Evolutionary conservation across 495 filamentous ascomycete genomes (phyloP), one percentile per base, ranked within the genome.

Genomic region (Pseudomonodictys pantanalensis): DNA sequence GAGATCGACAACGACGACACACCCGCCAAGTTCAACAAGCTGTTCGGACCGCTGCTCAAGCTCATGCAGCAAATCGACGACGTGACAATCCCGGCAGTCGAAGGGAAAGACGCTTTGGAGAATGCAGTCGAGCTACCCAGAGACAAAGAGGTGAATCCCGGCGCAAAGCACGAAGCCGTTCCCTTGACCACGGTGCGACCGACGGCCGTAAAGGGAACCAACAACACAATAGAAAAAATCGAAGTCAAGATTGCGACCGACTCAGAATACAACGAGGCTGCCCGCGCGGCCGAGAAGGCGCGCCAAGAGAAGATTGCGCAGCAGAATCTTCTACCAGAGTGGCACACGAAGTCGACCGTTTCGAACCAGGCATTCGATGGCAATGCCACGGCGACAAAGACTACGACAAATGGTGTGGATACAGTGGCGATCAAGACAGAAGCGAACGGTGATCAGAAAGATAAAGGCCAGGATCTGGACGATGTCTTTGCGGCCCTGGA

Each of bases 311-410:
- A 82, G 46, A 71, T 92, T 58, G 86, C 88, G 44, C 79, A 82
- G 62, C 88, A 95, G 72, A 99, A 99, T 60, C 84, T 83, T 3
- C 75, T 99, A 33, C 93, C 93, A 0, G 78, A 85, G 10, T 97
- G 95, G 91, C 91, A 96, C 68, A 89, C 87, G 1, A 84, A 89
- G 44, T 91, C 86, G 43, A 96, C 92, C 1, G 89, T 99, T 39
- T 74, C 77, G 4, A 74, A 76, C 69, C 35, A 63, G 33, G 45
- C 43, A 2, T 69, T 56, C 22, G n/a, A 50, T 25, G 54, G 54
- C 3, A 61, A 46, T 10, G 63, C 56, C 3, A 69, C 18, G n/a
- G 30, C 12, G 24, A 25, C 46, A 22, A 56, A 35, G 11, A 9
- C 29, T 45, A 24, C 46, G 0, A 35, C 30, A 12, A 60, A 62